Evolutionary conservation across 2,329 filamentous ascomycete species (phyloP).

Genomic region (Stagonosporopsis tanaceti): DNA sequence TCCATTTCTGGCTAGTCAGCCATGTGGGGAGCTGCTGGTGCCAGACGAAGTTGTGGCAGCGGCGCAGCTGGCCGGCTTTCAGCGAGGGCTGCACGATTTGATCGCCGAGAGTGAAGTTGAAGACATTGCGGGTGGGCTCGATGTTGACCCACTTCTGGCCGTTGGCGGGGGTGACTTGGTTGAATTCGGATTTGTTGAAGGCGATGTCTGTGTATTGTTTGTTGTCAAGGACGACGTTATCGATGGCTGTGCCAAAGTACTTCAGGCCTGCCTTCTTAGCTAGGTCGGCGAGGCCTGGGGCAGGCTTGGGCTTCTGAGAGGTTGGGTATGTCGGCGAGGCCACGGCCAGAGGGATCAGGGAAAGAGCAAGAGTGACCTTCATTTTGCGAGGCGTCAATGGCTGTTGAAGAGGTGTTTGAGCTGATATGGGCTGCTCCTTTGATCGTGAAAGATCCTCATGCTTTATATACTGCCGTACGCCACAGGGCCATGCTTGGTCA

Average conservation of each 20-base stretch:
- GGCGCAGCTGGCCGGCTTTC: constrained; percentile 57
- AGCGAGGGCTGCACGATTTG: constrained; percentile 52
- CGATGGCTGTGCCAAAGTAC: constrained; percentile 67
- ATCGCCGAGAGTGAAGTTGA: constrained; percentile 67
- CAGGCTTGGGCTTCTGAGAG: constrained; percentile 18
- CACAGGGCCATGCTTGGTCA: constrained; percentile 9
- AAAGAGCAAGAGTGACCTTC: constrained; percentile 33
- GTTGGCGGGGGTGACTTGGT: constrained; percentile 71
- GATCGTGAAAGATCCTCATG: background rate
- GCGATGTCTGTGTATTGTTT: constrained; percentile 64
- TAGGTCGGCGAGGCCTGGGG: constrained; percentile 58
- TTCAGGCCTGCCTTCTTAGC: constrained; percentile 64
- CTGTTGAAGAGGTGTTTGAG: background rate
- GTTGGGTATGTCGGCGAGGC: constrained; percentile 28
- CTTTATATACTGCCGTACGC: constrained; percentile 3
- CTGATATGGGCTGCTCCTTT: background rate
- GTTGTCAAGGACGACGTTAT: constrained; percentile 60
- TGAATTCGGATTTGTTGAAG: constrained; percentile 66
- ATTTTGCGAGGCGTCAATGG: constrained; percentile 23
- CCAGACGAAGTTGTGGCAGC: constrained; percentile 70
- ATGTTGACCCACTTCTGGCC: constrained; percentile 70
- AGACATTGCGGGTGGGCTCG: constrained; percentile 64
- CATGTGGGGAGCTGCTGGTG: constrained; percentile 63
- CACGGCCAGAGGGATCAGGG: constrained; percentile 27
- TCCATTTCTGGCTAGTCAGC: constrained; percentile 63